A percentile compares a stretch with the other conserved stretches of the same genome.
Evolutionary conservation across 208 protist species (phyloP).

Genomic region (Spongospora subterranea): DNA sequence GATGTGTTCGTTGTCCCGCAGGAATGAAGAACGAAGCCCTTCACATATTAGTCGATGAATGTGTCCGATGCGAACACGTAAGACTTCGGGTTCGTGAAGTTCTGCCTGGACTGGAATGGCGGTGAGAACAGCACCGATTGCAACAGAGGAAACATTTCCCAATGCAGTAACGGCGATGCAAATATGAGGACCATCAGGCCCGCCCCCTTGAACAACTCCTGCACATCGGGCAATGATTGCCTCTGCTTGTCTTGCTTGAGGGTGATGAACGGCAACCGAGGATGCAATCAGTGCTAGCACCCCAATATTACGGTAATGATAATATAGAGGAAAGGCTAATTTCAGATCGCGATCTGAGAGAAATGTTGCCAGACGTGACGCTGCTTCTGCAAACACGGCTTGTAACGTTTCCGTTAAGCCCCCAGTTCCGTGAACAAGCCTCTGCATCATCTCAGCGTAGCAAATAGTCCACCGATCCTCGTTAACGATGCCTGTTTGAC

Average conservation of each 20-base stretch:
- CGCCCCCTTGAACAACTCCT: background rate
- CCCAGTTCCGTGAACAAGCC: background rate
- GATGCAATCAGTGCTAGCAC: background rate
- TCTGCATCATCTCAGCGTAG: background rate
- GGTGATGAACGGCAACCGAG: background rate
- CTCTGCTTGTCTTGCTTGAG: background rate
- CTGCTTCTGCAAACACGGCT: background rate
- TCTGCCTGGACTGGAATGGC: background rate
- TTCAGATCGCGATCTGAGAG: background rate
- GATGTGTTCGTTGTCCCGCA: background rate
- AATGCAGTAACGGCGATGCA: background rate
- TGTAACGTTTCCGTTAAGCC: background rate
- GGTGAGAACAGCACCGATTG: background rate
- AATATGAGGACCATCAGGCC: background rate
- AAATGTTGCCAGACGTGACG: background rate
- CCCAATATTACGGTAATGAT: conserved; percentile 31
- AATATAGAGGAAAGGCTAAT: background rate
- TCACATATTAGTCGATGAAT: background rate
- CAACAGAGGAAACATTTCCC: background rate
- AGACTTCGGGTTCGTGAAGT: background rate
- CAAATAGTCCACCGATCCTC: background rate
- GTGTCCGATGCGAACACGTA: background rate
- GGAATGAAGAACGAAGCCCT: background rate
- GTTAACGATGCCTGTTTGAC: background rate
- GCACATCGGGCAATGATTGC: background rate